These are phyloP conservation scores for Aspergillus bertholletiae DNA, from an alignment of 495 filamentous ascomycete genomes.

Conservation along the genomic window DNA sequence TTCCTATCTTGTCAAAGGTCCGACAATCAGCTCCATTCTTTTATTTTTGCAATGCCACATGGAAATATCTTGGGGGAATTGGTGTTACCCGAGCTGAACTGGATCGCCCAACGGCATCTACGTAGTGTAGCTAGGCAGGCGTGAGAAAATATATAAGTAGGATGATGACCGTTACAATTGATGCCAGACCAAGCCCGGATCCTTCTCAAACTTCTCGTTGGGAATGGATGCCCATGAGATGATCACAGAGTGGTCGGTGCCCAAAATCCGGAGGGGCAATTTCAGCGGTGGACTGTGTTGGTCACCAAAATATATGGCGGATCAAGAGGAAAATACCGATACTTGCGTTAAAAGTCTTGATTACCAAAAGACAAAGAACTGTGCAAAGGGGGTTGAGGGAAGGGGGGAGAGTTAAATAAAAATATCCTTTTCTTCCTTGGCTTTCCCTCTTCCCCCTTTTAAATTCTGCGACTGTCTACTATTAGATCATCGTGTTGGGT, in stretches of 20 bases:
- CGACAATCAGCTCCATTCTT: constrained; percentile 7
- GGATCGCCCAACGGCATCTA: background rate
- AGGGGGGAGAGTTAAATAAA: background rate
- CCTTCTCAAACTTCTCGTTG: constrained; percentile 1
- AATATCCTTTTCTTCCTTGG: background rate
- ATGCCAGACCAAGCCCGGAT: constrained; percentile 5
- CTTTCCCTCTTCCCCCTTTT: background rate
- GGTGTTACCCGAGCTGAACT: background rate
- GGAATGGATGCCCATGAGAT: background rate
- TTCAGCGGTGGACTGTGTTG: background rate
- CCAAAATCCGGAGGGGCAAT: constrained; percentile 14
- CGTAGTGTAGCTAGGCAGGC: background rate
- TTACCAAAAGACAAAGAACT: background rate
- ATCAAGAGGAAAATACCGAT: background rate
- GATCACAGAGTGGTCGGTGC: constrained; percentile 16
- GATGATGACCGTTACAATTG: background rate
- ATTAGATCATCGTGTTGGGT: background rate
- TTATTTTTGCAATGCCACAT: constrained; percentile 9
- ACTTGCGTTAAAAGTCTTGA: background rate
- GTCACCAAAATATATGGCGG: background rate
- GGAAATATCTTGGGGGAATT: constrained; percentile 1
- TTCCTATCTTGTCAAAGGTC: constrained; percentile 1
- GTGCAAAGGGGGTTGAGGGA: background rate
- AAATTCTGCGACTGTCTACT: no score
- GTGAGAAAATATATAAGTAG: background rate